A percentile compares a stretch with the other conserved stretches of the same genome.
phyloP scores from a whole-genome alignment of 768 basidiomycete species.

The Suillus placidus region DNA sequence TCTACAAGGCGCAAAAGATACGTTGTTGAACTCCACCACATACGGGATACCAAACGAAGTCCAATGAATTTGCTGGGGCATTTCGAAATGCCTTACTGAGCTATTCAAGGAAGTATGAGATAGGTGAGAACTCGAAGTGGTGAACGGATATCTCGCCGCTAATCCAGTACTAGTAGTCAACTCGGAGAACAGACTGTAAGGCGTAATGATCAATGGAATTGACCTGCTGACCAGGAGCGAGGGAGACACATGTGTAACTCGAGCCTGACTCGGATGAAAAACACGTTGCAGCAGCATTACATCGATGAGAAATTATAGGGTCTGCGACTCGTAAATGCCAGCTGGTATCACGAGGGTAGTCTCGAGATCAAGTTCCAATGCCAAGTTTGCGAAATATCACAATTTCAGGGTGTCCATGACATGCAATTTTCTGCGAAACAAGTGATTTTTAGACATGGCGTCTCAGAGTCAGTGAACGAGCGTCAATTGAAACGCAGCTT shows the following conservation, averaged over 20 bases:
- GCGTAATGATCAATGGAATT: neutral
- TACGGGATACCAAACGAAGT: constrained; percentile 34
- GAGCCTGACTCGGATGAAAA: neutral
- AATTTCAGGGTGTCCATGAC: neutral
- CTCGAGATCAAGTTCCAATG: neutral
- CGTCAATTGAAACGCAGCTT: neutral
- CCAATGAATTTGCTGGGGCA: constrained; percentile 31
- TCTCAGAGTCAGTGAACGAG: neutral
- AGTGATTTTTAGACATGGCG: neutral
- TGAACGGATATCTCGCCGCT: neutral
- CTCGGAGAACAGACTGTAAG: neutral
- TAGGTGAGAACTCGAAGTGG: neutral
- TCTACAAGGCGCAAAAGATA: constrained; percentile 21
- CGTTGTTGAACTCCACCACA: constrained; percentile 31
- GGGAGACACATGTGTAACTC: constrained; percentile 3
- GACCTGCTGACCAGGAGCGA: neutral
- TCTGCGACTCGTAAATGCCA: neutral
- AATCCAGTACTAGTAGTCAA: neutral
- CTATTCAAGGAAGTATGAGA: neutral
- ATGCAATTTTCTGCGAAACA: neutral
- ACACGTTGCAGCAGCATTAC: constrained; percentile 8
- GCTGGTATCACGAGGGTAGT: neutral
- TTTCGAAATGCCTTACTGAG: constrained; percentile 7
- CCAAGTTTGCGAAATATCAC: neutral
- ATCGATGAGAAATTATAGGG: neutral